Evolutionary conservation across 495 filamentous ascomycete species (phyloP).

Genomic region (Aspergillus baeticus): DNA sequence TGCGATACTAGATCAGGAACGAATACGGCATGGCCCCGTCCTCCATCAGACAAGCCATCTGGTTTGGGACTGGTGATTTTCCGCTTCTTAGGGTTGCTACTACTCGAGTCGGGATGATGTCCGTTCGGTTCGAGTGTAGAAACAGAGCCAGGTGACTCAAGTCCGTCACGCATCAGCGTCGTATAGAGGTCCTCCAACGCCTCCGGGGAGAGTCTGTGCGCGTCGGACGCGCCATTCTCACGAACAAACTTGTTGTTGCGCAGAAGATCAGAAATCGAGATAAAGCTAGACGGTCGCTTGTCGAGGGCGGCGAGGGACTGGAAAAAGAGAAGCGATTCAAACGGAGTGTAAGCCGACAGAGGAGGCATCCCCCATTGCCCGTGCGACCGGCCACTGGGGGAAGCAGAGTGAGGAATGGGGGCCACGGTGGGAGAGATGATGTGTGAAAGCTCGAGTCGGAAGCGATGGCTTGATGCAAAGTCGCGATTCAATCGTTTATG

Average conservation of each 20-base stretch:
- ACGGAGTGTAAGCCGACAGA: conserved; percentile 70
- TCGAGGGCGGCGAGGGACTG: conserved; percentile 73
- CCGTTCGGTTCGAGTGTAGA: conserved; percentile 28
- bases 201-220: conserved; percentile 71
- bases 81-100: conserved; percentile 63
- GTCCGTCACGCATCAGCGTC: conserved; percentile 72
- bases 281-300: conserved; percentile 63
- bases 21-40: conserved; percentile 59
- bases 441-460: conserved; percentile 6
- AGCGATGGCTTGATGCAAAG: neutral
- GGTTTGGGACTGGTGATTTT: conserved; percentile 67
- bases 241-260: conserved; percentile 67
- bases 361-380: conserved; percentile 54
- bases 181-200: conserved; percentile 75
- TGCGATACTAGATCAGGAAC: conserved; percentile 67
- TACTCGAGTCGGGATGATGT: conserved; percentile 25
- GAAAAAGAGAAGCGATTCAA: conserved; percentile 88
- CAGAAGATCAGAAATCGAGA: conserved; percentile 69
- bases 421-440: conserved; percentile 37
- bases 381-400: conserved; percentile 43
- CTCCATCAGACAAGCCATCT: conserved; percentile 60
- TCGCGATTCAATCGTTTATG: neutral
- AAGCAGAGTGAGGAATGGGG: conserved; percentile 36
- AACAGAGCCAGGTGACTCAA: conserved; percentile 31
- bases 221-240: conserved; percentile 66